A percentile compares a stretch with the other conserved stretches of the same genome.
Evolutionary conservation across 2,329 filamentous ascomycete genomes (phyloP).

Genomic region (Arthrobotrys entomopaga): DNA sequence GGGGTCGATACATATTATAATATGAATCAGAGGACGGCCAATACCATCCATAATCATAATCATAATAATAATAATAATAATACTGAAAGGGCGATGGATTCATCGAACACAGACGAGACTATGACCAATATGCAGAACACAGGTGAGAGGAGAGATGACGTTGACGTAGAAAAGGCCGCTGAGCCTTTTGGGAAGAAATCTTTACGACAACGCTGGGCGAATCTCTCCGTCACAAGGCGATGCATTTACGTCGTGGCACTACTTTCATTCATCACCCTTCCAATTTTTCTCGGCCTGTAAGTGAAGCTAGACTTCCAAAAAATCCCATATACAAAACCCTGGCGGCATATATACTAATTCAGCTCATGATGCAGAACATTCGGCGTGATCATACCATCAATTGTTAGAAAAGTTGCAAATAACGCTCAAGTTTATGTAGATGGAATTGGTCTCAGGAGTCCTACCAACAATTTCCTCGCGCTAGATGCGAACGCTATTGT

Average conservation of each 20-base stretch:
- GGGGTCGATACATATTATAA: too few species aligned
- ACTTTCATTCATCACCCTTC: conserved; percentile 64
- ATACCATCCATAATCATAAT: too few species aligned
- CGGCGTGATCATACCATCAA: conserved; percentile 68
- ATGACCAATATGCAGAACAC: conserved; percentile 21
- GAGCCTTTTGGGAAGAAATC: conserved; percentile 60
- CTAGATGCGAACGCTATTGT: conserved; percentile 70
- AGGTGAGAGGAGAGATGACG: conserved; percentile 40
- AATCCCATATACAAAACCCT: not conserved
- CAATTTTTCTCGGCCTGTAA: conserved; percentile 72
- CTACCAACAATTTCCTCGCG: conserved; percentile 64
- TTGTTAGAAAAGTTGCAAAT: conserved; percentile 70
- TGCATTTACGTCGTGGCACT: conserved; percentile 70
- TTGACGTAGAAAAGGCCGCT: conserved; percentile 8
- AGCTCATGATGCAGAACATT: conserved; percentile 64
- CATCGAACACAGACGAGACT: too few species aligned
- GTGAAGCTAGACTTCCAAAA: conserved; percentile 58
- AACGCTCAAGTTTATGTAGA: conserved; percentile 67
- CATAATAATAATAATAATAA: too few species aligned
- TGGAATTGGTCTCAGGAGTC: conserved; percentile 66
- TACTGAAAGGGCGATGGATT: too few species aligned
- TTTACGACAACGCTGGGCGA: conserved; percentile 62
- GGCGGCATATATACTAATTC: not conserved
- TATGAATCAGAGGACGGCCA: too few species aligned
- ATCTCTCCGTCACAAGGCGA: conserved; percentile 68